A percentile compares a stretch with the other conserved stretches of the same genome.
These are phyloP conservation scores for Tuber brumale DNA, from an alignment of 495 filamentous ascomycete genomes.

Conservation along the genomic window DNA sequence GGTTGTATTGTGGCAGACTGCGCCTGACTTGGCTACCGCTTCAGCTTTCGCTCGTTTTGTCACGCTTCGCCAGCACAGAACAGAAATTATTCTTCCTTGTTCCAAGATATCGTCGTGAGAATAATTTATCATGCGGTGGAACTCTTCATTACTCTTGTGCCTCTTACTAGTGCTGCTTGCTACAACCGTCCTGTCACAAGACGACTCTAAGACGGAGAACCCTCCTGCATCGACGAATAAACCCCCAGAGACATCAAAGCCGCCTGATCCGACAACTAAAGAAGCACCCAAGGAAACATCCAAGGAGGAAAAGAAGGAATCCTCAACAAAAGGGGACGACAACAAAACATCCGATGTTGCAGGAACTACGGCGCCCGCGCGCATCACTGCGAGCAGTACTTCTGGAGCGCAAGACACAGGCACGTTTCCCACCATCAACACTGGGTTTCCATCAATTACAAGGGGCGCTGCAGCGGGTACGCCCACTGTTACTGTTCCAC, in stretches of 20 bases:
- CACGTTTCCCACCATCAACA: constrained; percentile 25
- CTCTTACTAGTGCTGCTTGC: constrained; percentile 40
- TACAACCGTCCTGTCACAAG: constrained; percentile 43
- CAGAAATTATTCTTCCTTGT: background rate
- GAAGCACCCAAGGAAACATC: constrained; percentile 20
- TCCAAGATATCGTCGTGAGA: background rate
- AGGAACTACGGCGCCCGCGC: constrained; percentile 29
- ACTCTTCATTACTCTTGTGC: constrained; percentile 35
- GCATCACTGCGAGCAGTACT: constrained; percentile 37
- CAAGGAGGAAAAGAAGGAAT: constrained; percentile 13
- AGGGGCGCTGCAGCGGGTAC: constrained; percentile 15
- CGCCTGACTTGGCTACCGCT: constrained; percentile 15
- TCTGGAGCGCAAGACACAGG: constrained; percentile 35
- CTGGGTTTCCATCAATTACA: constrained; percentile 31
- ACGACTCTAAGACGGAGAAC: constrained; percentile 19
- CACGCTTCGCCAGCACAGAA: background rate
- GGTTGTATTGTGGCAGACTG: background rate
- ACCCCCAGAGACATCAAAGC: constrained; percentile 36
- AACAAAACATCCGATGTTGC: constrained; percentile 24
- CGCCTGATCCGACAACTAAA: constrained; percentile 10
- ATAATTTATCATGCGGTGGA: constrained; percentile 18
- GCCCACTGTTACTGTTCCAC: constrained; percentile 55
- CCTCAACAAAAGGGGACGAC: background rate
- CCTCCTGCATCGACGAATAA: constrained; percentile 27
- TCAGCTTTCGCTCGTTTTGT: background rate